These are phyloP conservation scores for Arthrinium phaeospermum DNA, from an alignment of 2,329 filamentous ascomycete genomes.

Conservation along the genomic window DNA sequence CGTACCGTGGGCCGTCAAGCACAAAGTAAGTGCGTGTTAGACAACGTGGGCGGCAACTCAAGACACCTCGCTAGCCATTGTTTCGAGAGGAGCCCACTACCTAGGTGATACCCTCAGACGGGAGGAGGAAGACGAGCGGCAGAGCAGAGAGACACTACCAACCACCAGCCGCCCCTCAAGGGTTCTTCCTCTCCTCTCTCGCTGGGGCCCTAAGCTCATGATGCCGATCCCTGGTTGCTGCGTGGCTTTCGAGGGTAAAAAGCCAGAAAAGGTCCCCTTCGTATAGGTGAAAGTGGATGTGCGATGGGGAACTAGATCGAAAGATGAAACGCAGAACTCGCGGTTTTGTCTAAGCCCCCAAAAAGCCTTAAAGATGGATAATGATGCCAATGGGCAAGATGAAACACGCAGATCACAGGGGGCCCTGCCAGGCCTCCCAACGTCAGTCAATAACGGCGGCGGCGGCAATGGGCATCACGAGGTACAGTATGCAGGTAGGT, in stretches of 20 bases:
- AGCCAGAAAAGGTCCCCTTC: not conserved
- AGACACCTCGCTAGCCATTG: conserved; percentile 8
- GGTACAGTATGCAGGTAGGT: not conserved
- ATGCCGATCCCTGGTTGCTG: conserved; percentile 9
- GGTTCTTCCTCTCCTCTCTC: not conserved
- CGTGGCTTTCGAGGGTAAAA: conserved; percentile 5
- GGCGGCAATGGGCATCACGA: conserved; percentile 7
- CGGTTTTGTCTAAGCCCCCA: conserved; percentile 6
- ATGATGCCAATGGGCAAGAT: conserved; percentile 13
- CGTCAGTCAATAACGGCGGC: conserved; percentile 2
- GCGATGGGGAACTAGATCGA: conserved; percentile 10
- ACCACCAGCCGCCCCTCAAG: not conserved
- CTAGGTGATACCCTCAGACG: not conserved
- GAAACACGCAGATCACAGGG: conserved; percentile 14
- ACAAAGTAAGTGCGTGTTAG: not conserved
- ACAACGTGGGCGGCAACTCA: conserved; percentile 14
- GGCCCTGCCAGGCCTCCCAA: not conserved
- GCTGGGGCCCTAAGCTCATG: not conserved
- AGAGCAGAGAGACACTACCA: not conserved
- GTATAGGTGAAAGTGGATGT: conserved; percentile 4
- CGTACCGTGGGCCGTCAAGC: not conserved
- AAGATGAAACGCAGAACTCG: conserved; percentile 16
- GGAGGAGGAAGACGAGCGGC: not conserved
- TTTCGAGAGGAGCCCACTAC: conserved; percentile 10
- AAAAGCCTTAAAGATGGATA: conserved; percentile 18